Evolutionary conservation across 2,329 filamentous ascomycete species (phyloP).

Genomic region (Bisporella sp.): DNA sequence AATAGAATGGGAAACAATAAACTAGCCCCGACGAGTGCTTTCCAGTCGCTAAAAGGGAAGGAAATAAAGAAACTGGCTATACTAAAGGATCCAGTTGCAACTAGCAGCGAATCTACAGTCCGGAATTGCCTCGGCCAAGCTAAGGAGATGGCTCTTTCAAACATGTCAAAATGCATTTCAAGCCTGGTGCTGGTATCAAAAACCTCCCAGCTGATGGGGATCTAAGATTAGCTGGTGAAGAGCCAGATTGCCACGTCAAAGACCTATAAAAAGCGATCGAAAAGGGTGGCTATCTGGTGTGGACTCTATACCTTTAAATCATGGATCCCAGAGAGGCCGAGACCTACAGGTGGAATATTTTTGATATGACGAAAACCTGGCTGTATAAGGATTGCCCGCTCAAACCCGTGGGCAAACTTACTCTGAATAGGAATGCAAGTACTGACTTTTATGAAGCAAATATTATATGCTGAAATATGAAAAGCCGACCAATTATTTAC

Average conservation of each 20-base stretch:
- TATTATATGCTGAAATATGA: too few relatives aligned
- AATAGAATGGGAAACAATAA: too few relatives aligned
- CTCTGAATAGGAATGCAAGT: slow-evolving; percentile 41
- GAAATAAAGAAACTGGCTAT: too few relatives aligned
- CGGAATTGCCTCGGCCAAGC: too few relatives aligned
- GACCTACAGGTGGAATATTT: slow-evolving; percentile 40
- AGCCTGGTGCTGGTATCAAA: slow-evolving; percentile 38
- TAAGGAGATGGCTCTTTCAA: not conserved
- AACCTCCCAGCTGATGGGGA: slow-evolving; percentile 32
- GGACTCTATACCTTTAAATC: slow-evolving; percentile 47
- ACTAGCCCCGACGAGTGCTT: too few relatives aligned
- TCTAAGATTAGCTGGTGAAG: slow-evolving; percentile 25
- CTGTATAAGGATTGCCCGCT: slow-evolving; percentile 42
- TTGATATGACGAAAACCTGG: slow-evolving; percentile 52
- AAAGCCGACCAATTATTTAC: slow-evolving; percentile 55
- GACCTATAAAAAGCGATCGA: slow-evolving; percentile 37
- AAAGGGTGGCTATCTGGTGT: slow-evolving; percentile 37
- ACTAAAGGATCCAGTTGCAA: too few relatives aligned
- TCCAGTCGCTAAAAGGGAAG: too few relatives aligned
- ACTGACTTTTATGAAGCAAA: too few relatives aligned
- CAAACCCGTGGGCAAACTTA: slow-evolving; percentile 41
- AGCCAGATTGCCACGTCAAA: slow-evolving; percentile 31
- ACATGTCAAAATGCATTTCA: slow-evolving; percentile 44
- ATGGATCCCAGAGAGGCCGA: slow-evolving; percentile 46
- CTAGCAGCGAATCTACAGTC: too few relatives aligned